Base-by-base conservation (phyloP, 495 filamentous ascomycete genomes). In the Trichoderma erinaceum region DNA sequence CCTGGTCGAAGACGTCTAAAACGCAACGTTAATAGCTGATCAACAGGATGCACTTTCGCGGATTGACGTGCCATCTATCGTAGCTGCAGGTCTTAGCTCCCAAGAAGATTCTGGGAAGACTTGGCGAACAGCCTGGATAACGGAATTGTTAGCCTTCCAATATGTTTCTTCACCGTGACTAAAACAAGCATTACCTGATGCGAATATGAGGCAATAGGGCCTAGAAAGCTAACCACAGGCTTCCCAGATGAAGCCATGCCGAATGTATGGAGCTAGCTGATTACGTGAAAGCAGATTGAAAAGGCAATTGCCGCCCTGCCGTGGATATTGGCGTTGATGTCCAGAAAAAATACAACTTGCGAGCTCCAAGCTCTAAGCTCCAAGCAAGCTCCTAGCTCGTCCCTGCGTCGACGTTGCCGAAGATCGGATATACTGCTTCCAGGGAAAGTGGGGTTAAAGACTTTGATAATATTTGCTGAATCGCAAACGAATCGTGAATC, bases 121-220 rank as follows among this genome's bases (percentile, higher is more conserved):
- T 23, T 86, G 78, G 68, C 88, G 78, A 23, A 91, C 87, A 27
- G 91, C 90, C 90, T 95, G 35, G 4, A 41, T 12, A 25, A 13
- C 29, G 2, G 29, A 66, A 10, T 25, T 27, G 13, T 61, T 15
- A 61, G 56, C 0, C 21, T 58, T 21, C 21, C 1, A 2, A 4
- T 21, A 1, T 6, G 12, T 15, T 15, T 32, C 15, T 29, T 7
- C 13, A 61, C 1, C 6, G 10, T 21, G 27, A 23, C 16, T 23
- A 21, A 50, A 29, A n/a, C 27, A 18, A 38, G 43, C 38, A 46
- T 56, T 83, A 96, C 93, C 86, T 97, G 93, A 77, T 98, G 93
- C 12, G 95, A 93, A 77, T 96, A 97, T 12, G 92, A 94, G 5
- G 90, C 86, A 21, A 81, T 71, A 13, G 94, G 93, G 21, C 94